Evolutionary conservation across 352 stramenopile species (phyloP).

Genomic region (Plasmopara halstedii): DNA sequence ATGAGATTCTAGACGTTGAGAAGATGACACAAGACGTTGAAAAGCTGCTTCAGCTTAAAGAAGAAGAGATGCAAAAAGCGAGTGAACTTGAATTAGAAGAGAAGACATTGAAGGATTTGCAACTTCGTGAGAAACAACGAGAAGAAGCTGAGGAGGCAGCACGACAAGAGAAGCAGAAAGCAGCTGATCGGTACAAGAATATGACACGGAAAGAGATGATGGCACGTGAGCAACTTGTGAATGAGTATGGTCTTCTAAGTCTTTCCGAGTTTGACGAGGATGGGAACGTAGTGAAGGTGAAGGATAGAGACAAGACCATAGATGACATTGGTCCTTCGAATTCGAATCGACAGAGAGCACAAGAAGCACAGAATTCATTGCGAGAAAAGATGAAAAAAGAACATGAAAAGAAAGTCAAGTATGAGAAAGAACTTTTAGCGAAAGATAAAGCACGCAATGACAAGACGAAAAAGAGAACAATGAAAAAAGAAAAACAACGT

Average conservation of each 20-base stretch:
- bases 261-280: conserved; percentile 82
- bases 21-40: conserved; percentile 48
- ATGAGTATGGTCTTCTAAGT: conserved; percentile 66
- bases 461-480: conserved; percentile 61
- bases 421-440: conserved; percentile 63
- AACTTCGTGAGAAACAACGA: conserved; percentile 51
- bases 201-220: conserved; percentile 74
- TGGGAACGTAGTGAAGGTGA: conserved; percentile 71
- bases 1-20: conserved; percentile 25
- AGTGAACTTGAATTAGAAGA: conserved; percentile 36
- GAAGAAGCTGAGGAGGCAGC: conserved; percentile 48
- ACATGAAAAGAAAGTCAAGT: conserved; percentile 59
- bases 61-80: conserved; percentile 26
- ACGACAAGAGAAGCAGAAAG: conserved; percentile 52
- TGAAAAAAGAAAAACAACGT: conserved; percentile 69
- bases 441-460: conserved; percentile 64
- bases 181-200: conserved; percentile 43
- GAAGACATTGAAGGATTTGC: conserved; percentile 42
- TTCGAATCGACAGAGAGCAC: conserved; percentile 46
- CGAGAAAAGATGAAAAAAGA: conserved; percentile 70
- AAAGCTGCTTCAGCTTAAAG: conserved; percentile 29
- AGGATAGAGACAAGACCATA: conserved; percentile 48
- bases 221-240: conserved; percentile 71
- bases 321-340: conserved; percentile 33
- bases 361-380: conserved; percentile 40